phyloP scores from a whole-genome alignment of 306 rosid genomes.

The Acacia confusa region DNA sequence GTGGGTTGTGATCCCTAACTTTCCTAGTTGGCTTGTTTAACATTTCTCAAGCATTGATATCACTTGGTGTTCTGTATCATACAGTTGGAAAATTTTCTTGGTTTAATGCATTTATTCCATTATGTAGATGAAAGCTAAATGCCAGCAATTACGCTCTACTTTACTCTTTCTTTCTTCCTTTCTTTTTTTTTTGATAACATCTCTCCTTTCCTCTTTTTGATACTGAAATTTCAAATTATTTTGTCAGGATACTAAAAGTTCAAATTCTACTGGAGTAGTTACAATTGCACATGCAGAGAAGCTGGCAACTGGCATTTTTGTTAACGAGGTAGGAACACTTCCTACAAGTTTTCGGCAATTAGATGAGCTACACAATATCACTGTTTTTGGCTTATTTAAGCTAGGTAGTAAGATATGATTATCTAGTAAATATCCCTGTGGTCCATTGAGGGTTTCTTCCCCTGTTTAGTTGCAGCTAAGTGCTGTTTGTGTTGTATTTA shows the following conservation, averaged over 20 bases:
- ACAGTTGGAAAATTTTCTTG: neutral
- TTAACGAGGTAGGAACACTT: conserved; percentile 42
- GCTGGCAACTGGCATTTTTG: conserved; percentile 43
- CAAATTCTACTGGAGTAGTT: conserved; percentile 30
- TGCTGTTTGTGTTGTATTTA: no score
- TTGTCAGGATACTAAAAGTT: conserved; percentile 36
- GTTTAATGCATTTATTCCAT: neutral
- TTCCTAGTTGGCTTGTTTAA: neutral
- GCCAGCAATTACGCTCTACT: neutral
- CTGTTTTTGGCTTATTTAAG: neutral
- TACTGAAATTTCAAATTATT: conserved; percentile 20
- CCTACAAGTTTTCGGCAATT: conserved; percentile 8
- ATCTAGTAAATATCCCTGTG: neutral
- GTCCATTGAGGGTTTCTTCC: neutral
- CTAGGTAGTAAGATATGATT: neutral
- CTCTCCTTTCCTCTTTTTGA: conserved; percentile 23
- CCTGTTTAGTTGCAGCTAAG: neutral
- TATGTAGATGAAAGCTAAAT: neutral
- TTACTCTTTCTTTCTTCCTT: neutral
- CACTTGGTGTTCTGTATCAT: conserved; percentile 5
- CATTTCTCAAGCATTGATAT: neutral
- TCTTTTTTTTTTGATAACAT: no score
- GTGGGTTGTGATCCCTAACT: neutral
- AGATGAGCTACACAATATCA: neutral
- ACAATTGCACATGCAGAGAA: conserved; percentile 38